These are phyloP conservation scores for Cladosporium sp. DNA, from an alignment of 2,329 filamentous ascomycete genomes.

Conservation along the genomic window DNA sequence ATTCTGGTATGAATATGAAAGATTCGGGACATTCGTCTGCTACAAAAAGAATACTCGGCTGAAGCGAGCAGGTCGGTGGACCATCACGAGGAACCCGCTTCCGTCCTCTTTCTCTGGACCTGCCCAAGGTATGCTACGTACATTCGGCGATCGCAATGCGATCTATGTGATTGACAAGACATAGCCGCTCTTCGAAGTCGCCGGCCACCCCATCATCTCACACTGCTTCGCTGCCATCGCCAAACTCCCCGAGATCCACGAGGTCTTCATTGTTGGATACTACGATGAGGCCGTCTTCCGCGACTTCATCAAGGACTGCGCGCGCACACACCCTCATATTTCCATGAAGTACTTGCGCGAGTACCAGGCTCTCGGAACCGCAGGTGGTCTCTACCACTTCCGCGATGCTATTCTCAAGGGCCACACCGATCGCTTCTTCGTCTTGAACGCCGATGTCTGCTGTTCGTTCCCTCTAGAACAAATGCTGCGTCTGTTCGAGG, in stretches of 20 bases:
- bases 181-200: constrained; percentile 95
- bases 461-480: constrained; percentile 95
- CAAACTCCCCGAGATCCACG: constrained; percentile 87
- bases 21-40: constrained; percentile 46
- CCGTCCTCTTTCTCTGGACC: constrained; percentile 88
- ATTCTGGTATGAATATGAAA: constrained; percentile 60
- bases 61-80: constrained; percentile 73
- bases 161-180: constrained; percentile 7
- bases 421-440: constrained; percentile 90
- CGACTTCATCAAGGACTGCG: constrained; percentile 93
- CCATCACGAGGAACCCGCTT: constrained; percentile 95
- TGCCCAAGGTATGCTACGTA: constrained; percentile 81
- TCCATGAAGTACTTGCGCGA: constrained; percentile 94
- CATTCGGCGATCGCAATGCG: constrained; percentile 29
- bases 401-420: constrained; percentile 98
- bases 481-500: constrained; percentile 92
- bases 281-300: constrained; percentile 97
- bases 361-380: constrained; percentile 94
- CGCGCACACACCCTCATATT: constrained; percentile 81
- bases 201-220: constrained; percentile 97
- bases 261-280: constrained; percentile 98
- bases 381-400: constrained; percentile 97
- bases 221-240: constrained; percentile 92
- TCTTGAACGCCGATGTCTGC: constrained; percentile 97
- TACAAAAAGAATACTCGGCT: constrained; percentile 22